A percentile compares a stretch with the other conserved stretches of the same genome.
These are phyloP conservation scores for Phytophthora pistaciae DNA, from an alignment of 352 stramenopile genomes.

Conservation along the genomic window DNA sequence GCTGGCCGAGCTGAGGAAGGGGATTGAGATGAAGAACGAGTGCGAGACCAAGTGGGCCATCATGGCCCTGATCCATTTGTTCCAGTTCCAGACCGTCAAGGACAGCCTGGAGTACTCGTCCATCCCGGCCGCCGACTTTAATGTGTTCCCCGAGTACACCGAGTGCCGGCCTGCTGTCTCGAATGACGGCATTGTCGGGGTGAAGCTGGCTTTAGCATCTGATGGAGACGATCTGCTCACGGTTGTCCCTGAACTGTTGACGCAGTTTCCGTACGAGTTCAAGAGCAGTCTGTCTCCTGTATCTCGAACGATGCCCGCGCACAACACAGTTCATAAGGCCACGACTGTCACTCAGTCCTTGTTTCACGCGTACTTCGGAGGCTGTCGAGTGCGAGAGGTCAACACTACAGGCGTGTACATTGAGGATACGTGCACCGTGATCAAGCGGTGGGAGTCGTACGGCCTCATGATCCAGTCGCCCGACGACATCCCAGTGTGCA, in stretches of 20 bases:
- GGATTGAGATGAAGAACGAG: slow-evolving; percentile 13
- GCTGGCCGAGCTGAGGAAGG: slow-evolving; percentile 23
- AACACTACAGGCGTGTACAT: slow-evolving; percentile 24
- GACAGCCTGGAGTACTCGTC: slow-evolving; percentile 29
- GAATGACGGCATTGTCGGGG: slow-evolving; percentile 18
- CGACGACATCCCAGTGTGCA: slow-evolving; percentile 21
- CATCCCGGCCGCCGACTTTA: slow-evolving; percentile 30
- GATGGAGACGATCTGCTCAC: slow-evolving; percentile 17
- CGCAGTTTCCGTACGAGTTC: slow-evolving; percentile 27
- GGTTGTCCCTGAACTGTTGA: slow-evolving; percentile 24
- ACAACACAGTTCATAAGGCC: slow-evolving; percentile 18
- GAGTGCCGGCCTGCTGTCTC: slow-evolving; percentile 29
- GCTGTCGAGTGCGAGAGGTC: slow-evolving; percentile 24
- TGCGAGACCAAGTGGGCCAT: slow-evolving; percentile 33
- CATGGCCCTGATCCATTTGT: slow-evolving; percentile 25
- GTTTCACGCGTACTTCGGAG: slow-evolving; percentile 27
- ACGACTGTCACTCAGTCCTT: slow-evolving; percentile 20
- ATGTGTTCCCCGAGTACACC: slow-evolving; percentile 30
- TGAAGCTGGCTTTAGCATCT: slow-evolving; percentile 16
- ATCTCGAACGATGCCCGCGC: slow-evolving; percentile 13
- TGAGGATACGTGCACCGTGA: slow-evolving; percentile 1
- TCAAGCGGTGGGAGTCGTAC: slow-evolving; percentile 16
- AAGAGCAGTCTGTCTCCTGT: slow-evolving; percentile 20
- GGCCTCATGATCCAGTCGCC: slow-evolving; percentile 20
- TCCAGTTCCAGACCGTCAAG: slow-evolving; percentile 35